These are phyloP conservation scores for Macrolepiota dolichaula DNA, from an alignment of 768 basidiomycete species.

Conservation along the genomic window DNA sequence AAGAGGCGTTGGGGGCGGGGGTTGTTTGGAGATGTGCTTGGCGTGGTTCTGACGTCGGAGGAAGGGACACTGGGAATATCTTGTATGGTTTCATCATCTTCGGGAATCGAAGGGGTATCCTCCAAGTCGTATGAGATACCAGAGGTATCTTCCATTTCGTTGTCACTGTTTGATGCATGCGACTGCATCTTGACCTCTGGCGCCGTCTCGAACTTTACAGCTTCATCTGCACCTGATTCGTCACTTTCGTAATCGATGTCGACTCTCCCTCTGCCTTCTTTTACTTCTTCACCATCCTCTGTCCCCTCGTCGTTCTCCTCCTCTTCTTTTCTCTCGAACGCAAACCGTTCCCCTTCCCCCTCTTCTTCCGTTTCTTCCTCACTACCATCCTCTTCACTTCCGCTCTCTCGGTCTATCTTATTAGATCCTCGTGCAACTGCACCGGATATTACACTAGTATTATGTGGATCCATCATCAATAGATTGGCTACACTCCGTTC, in stretches of 20 bases:
- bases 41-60: conserved; percentile 13
- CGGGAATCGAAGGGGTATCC: conserved; percentile 17
- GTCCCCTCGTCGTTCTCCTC: neutral
- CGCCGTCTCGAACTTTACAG: conserved; percentile 1
- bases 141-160: neutral
- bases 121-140: neutral
- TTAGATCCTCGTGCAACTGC: neutral
- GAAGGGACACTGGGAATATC: conserved; percentile 21
- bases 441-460: neutral
- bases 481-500: conserved; percentile 10
- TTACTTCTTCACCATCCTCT: neutral
- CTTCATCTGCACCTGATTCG: neutral
- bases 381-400: neutral
- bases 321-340: neutral
- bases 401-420: neutral
- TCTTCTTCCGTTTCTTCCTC: conserved; percentile 14
- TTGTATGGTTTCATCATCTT: conserved; percentile 23
- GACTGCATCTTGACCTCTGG: neutral
- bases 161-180: neutral
- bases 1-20: neutral
- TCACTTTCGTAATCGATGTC: neutral
- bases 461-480: conserved; percentile 3
- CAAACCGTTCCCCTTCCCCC: neutral
- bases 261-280: neutral
- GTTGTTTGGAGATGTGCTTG: neutral